Percentiles rank a stretch among this genome's conserved stretches.
Evolutionary conservation across 108 stramenopile species (phyloP).

Genomic region (Skeletonema marinoi): DNA sequence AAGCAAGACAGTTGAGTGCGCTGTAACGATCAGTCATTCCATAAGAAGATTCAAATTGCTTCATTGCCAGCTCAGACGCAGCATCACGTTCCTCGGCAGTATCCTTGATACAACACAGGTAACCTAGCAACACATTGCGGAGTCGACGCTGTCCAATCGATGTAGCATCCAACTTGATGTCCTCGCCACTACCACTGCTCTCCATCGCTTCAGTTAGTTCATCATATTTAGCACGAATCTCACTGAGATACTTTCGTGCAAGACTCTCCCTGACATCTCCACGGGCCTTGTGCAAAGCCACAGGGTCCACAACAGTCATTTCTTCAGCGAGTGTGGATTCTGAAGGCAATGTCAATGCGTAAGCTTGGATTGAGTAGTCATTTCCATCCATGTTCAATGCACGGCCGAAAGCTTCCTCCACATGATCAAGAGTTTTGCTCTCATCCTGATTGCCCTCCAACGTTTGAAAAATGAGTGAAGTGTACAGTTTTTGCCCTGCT

Average conservation of each 20-base stretch:
- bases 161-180: constrained; percentile 41
- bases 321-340: constrained; percentile 57
- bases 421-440: constrained; percentile 31
- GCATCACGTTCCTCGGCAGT: constrained; percentile 46
- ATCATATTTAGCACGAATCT: constrained; percentile 53
- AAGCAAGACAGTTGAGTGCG: constrained; percentile 61
- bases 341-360: constrained; percentile 62
- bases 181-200: neutral
- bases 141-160: constrained; percentile 54
- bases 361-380: constrained; percentile 63
- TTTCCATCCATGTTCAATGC: constrained; percentile 24
- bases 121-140: constrained; percentile 67
- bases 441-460: constrained; percentile 21
- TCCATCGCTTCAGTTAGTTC: constrained; percentile 50
- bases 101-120: constrained; percentile 53
- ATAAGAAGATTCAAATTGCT: constrained; percentile 58
- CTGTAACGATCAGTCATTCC: constrained; percentile 82
- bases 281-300: constrained; percentile 50
- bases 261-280: constrained; percentile 49
- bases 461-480: constrained; percentile 43
- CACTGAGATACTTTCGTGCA: constrained; percentile 42
- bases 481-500: constrained; percentile 58
- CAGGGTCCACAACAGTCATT: constrained; percentile 55
- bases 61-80: constrained; percentile 36
- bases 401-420: constrained; percentile 44